Base-by-base conservation (phyloP, 192 early-diverging fungal genomes). In the Coemansia interrupta region DNA sequence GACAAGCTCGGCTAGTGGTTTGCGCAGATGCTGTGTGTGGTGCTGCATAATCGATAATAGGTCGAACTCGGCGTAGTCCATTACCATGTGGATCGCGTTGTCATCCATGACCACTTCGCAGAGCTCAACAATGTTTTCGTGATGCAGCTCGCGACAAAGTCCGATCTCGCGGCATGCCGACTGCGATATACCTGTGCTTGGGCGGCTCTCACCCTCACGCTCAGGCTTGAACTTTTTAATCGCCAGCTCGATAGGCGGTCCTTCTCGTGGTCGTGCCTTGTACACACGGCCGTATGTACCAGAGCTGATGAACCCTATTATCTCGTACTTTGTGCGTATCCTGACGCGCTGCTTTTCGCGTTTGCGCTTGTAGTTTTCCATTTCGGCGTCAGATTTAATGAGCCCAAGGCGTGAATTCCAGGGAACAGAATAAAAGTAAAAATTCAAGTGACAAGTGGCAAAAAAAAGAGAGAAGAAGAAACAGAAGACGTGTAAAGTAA, bases 211-310 rank as follows among this genome's bases (percentile, higher is more conserved):
- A 41, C 92, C 93, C 61, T 94, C 95, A 57, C 91, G 89, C 57
- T 97, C 95, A 8, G 93, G 91, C 61, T 97, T 97, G 69, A 97
- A 97, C 82, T 92, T 92, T 70, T 97, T 97, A 47, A 97, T 96
- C 3, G 95, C 95, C 63, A 89, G 90, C 68, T 94, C 89, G 39
- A 83, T 68, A 3, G 56, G 53, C 38, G 76, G 63, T 0, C 76
- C 76, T 19, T 62, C 60, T 29, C 82, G 80, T 23, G 86, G 88
- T 45, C 78, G 83, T 13, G 92, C 95, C 70, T 95, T 96, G 82
- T 91, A 97, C 0, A 97, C 95, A 28, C 91, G 82, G n/a, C 95
- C 95, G 64, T 97, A 97, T 3, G 95, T 97, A 49, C 95, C 95
- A 6, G 93, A 92, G 64, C 88, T 91, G 48, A 93, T 94, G 65